phyloP scores from a whole-genome alignment of 1,139 yeast species.

The Suhomyces atakaporum region DNA sequence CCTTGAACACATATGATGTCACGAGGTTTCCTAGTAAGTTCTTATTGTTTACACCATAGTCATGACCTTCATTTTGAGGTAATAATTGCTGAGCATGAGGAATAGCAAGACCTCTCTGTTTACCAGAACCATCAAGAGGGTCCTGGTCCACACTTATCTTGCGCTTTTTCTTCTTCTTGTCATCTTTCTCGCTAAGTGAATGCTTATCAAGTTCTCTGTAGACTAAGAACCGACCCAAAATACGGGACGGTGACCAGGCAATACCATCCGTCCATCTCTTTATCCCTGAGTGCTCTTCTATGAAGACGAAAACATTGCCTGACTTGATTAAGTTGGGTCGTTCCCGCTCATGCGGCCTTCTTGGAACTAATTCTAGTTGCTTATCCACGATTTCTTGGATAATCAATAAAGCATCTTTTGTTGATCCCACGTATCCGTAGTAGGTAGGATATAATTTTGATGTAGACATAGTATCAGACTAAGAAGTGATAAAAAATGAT shows the following conservation, averaged over 20 bases:
- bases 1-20: conserved; percentile 67
- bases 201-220: conserved; percentile 75
- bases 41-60: conserved; percentile 9
- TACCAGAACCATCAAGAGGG: conserved; percentile 15
- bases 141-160: conserved; percentile 23
- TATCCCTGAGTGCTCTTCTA: conserved; percentile 80
- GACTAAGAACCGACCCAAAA: conserved; percentile 77
- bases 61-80: conserved; percentile 8
- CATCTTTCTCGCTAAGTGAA: conserved; percentile 38
- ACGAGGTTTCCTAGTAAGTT: conserved; percentile 29
- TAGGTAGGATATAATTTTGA: conserved; percentile 58
- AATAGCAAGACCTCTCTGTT: conserved; percentile 12
- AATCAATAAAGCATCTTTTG: conserved; percentile 80
- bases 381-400: conserved; percentile 75
- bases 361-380: conserved; percentile 61
- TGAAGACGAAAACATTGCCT: conserved; percentile 82
- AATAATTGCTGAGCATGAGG: conserved; percentile 22
- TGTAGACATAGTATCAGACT: conserved; percentile 23
- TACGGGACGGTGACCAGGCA: conserved; percentile 89
- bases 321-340: conserved; percentile 63
- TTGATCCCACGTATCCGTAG: conserved; percentile 75
- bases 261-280: conserved; percentile 95
- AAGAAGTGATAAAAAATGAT: too few species aligned
- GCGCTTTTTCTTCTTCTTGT: conserved; percentile 35
- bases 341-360: conserved; percentile 85